Evolutionary conservation across 164 flowering plant genomes (phyloP).

Genomic region (Chimonanthus salicifolius): DNA sequence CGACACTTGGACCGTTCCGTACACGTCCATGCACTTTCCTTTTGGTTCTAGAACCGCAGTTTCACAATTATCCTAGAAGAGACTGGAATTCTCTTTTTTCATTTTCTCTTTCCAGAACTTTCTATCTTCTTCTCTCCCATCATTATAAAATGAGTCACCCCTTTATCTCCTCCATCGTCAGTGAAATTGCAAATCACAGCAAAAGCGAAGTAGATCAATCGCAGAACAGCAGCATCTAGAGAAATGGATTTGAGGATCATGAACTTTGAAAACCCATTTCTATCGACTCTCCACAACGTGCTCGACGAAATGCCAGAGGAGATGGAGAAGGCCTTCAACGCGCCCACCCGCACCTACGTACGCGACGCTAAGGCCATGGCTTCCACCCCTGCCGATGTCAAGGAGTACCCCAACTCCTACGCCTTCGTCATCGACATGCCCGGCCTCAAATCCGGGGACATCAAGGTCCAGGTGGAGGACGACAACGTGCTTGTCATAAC

Average conservation of each 20-base stretch:
- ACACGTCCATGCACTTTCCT: too few species aligned
- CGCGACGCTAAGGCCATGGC: conserved; percentile 70
- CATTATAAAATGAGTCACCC: too few species aligned
- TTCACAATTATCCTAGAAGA: too few species aligned
- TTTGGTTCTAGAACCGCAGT: too few species aligned
- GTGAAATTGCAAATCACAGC: too few species aligned
- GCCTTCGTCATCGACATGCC: conserved; percentile 55
- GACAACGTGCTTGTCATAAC: conserved; percentile 36
- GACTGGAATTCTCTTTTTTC: too few species aligned
- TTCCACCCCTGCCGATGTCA: conserved; percentile 49
- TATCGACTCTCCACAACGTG: conserved; percentile 38
- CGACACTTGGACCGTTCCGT: too few species aligned
- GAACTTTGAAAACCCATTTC: conserved; percentile 23
- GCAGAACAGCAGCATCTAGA: background rate
- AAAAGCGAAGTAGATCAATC: background rate
- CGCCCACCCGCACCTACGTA: conserved; percentile 43
- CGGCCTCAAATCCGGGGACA: conserved; percentile 39
- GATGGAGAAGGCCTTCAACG: conserved; percentile 20
- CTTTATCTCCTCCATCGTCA: too few species aligned
- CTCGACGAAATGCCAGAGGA: conserved; percentile 28
- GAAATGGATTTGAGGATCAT: conserved; percentile 1
- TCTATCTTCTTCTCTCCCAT: too few species aligned
- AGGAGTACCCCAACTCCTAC: conserved; percentile 39
- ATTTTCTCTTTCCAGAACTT: too few species aligned
- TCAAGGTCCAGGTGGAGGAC: conserved; percentile 53